Base-by-base conservation (phyloP, 1,284 basidiomycete species). In the Coniferiporia weirii region DNA sequence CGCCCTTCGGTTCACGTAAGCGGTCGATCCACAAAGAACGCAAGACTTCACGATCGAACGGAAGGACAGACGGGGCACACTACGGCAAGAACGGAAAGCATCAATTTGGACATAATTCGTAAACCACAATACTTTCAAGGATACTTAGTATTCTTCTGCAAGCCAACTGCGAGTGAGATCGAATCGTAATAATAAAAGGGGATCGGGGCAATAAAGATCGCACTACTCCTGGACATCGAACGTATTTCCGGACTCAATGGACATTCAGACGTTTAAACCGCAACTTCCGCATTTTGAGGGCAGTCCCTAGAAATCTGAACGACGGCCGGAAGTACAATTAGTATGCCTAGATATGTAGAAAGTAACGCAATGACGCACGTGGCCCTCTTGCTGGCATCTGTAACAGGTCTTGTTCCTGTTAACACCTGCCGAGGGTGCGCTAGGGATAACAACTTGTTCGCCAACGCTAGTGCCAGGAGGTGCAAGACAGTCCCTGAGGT, bases 381-480 rank as follows among this genome's bases (percentile, higher is more conserved):
- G 91, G 63, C 91, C 90, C 71, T 89, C 86, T 70, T 87, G 83
- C 68, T 90, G 86, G 68, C 91, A 93, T 69, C 89, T 91, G 75
- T 90, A 93, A 71, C 91, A 93, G 48, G 85, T 89, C 75, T 89
- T 91, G 66, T 72, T 82, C 73, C 82, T 88, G 72, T 79, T 83
- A 54, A 61, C 54, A 38, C 63, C 66, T 52, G 64, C 61, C 32
- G 73, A 70, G 45, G 74, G 70, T 38, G 74, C 75, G 47, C 74
- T 76, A 12, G 76, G 72, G 55, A 73, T 64, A 52, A 72, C 68
- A 43, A 59, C 60, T 53, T 67, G 61, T 1, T 81, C 81, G 51
- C 72, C 73, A 32, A 80, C 71, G 17, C 75, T 76, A 19, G 80
- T 75, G 34, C 84, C 85, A 50, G 85, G 80, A 56, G 86, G 73